These are phyloP conservation scores for Calocybe indica DNA, from an alignment of 768 basidiomycete species.

Conservation along the genomic window DNA sequence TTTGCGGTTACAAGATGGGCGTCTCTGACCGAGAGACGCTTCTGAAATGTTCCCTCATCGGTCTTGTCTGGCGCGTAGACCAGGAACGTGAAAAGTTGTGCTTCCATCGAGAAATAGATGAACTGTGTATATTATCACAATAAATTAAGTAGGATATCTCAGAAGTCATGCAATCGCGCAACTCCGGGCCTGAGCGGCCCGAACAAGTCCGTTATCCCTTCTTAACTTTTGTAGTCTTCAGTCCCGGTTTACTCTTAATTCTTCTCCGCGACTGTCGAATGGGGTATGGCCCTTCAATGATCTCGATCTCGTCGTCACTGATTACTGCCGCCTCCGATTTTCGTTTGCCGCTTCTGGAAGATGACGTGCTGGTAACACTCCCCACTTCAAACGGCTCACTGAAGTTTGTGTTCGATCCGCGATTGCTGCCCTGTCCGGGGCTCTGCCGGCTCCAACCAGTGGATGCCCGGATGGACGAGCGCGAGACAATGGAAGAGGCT, in stretches of 20 bases:
- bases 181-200: background rate
- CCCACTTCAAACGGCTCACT: slow-evolving; percentile 42
- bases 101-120: background rate
- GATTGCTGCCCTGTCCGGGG: slow-evolving; percentile 37
- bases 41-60: slow-evolving; percentile 48
- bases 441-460: slow-evolving; percentile 49
- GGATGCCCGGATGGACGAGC: slow-evolving; percentile 42
- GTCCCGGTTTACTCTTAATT: slow-evolving; percentile 26
- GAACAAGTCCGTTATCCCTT: slow-evolving; percentile 25
- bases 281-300: slow-evolving; percentile 39
- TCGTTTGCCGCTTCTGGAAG: slow-evolving; percentile 33
- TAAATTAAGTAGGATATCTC: background rate
- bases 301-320: slow-evolving; percentile 53
- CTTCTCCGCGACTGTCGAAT: slow-evolving; percentile 22
- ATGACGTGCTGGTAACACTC: slow-evolving; percentile 18
- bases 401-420: slow-evolving; percentile 35
- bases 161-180: background rate
- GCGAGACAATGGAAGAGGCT: slow-evolving; percentile 34
- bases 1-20: slow-evolving; percentile 45
- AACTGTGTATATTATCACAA: background rate
- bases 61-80: slow-evolving; percentile 67
- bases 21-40: slow-evolving; percentile 50
- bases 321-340: slow-evolving; percentile 37
- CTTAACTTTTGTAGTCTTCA: slow-evolving; percentile 32
- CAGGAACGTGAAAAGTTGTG: slow-evolving; percentile 29